Percentiles rank a stretch among this genome's conserved stretches.
Conservation (phyloP, 495 filamentous ascomycete species). For the Aspergillus egyptiacus region DNA sequence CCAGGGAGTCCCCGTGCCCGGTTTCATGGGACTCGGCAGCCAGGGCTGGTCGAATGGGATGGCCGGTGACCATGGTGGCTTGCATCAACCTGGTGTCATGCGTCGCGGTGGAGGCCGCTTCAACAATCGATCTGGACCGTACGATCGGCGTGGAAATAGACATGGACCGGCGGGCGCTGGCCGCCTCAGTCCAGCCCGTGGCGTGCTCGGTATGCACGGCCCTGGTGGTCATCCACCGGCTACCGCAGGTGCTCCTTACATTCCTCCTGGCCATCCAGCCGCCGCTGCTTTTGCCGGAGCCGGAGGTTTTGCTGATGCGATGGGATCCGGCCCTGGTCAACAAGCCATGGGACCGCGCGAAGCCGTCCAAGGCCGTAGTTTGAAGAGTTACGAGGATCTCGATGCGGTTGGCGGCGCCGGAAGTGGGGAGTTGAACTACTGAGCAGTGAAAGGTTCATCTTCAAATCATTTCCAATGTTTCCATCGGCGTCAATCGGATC, state of each 20-base stretch:
- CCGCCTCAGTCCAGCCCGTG: conserved; percentile 40
- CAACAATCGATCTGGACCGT: conserved; percentile 49
- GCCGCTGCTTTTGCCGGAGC: conserved; percentile 36
- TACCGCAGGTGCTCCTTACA: conserved; percentile 30
- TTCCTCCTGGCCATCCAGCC: conserved; percentile 40
- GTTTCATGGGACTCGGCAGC: conserved; percentile 51
- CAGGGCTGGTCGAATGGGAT: conserved; percentile 43
- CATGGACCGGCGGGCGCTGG: conserved; percentile 23
- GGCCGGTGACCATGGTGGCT: conserved; percentile 31
- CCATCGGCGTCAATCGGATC: conserved; percentile 10
- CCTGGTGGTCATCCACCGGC: conserved; percentile 32
- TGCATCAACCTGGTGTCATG: conserved; percentile 54
- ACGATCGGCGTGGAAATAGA: conserved; percentile 50
- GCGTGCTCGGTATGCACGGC: conserved; percentile 33
- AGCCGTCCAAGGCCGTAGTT: conserved; percentile 78
- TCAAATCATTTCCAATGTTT: background rate
- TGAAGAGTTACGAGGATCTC: conserved; percentile 96
- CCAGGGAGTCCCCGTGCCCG: conserved; percentile 32
- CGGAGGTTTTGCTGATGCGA: conserved; percentile 42
- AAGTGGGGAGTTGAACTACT: conserved; percentile 60
- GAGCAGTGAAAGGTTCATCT: conserved; percentile 4
- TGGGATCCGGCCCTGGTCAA: conserved; percentile 50
- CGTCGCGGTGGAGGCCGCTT: conserved; percentile 50
- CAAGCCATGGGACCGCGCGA: conserved; percentile 74
- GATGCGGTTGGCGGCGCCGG: conserved; percentile 63